These are phyloP conservation scores for Xerophyta viscosa DNA, from an alignment of 106 monocot species.

Conservation along the genomic window DNA sequence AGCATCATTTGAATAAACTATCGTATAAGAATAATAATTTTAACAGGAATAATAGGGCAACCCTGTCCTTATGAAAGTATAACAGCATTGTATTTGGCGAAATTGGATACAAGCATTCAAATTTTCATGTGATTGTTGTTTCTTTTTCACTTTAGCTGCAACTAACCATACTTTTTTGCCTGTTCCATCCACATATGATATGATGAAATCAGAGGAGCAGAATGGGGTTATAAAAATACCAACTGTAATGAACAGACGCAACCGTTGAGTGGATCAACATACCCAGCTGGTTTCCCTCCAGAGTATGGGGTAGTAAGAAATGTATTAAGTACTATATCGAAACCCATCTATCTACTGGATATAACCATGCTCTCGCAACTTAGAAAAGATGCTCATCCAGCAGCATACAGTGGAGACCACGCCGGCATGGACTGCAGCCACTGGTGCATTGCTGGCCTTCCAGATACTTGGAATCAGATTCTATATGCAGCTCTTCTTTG, in stretches of 20 bases:
- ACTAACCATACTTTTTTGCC: not conserved
- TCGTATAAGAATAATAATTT: too few species aligned
- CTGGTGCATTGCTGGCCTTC: constrained; percentile 88
- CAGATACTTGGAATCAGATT: constrained; percentile 95
- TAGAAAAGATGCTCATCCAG: constrained; percentile 86
- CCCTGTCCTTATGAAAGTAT: too few species aligned
- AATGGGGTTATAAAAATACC: constrained; percentile 54
- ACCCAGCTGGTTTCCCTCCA: constrained; percentile 54
- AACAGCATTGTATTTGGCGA: too few species aligned
- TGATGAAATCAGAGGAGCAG: constrained; percentile 29
- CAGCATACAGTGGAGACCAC: constrained; percentile 65
- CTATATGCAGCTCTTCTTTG: constrained; percentile 50
- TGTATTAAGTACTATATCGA: constrained; percentile 44
- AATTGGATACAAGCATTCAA: too few species aligned
- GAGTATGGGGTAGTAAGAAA: constrained; percentile 45
- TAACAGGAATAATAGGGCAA: too few species aligned
- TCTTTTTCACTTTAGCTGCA: not conserved
- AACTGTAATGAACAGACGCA: constrained; percentile 49
- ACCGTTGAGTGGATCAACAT: constrained; percentile 49
- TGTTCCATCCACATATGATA: too few species aligned
- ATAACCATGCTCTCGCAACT: constrained; percentile 83
- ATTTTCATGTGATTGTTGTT: too few species aligned
- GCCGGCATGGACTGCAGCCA: constrained; percentile 85
- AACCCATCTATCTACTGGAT: constrained; percentile 64
- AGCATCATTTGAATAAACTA: too few species aligned